These are phyloP conservation scores for Ustilago crameri DNA, from an alignment of 1,284 basidiomycete genomes.

Conservation along the genomic window DNA sequence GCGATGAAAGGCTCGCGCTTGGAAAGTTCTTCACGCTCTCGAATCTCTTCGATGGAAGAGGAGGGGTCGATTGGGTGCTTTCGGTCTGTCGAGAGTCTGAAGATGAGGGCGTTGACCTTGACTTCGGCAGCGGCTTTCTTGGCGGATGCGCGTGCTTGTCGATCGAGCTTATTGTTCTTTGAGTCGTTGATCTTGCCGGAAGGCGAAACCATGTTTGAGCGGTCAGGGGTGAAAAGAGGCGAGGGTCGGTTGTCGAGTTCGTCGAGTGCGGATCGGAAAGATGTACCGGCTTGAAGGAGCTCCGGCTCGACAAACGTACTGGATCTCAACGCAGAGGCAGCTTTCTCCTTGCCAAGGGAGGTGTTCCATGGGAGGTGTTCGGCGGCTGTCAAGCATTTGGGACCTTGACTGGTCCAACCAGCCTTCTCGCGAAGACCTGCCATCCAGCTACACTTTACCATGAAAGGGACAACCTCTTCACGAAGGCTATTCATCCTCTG, in stretches of 20 bases:
- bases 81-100: slow-evolving; percentile 32
- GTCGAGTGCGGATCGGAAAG: slow-evolving; percentile 17
- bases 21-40: slow-evolving; percentile 28
- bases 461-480: slow-evolving; percentile 63
- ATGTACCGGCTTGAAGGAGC: slow-evolving; percentile 33
- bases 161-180: slow-evolving; percentile 2
- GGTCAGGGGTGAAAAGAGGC: slow-evolving; percentile 37
- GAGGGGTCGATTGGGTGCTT: slow-evolving; percentile 45
- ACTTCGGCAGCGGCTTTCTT: slow-evolving; percentile 28
- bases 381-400: slow-evolving; percentile 6
- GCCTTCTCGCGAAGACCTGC: slow-evolving; percentile 58
- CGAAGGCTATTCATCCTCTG: slow-evolving; percentile 60
- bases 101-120: slow-evolving; percentile 39
- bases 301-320: slow-evolving; percentile 42
- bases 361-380: slow-evolving; percentile 22
- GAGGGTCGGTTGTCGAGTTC: slow-evolving; percentile 28
- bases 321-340: slow-evolving; percentile 16
- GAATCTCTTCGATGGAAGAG: slow-evolving; percentile 29
- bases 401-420: slow-evolving; percentile 42
- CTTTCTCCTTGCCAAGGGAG: slow-evolving; percentile 15
- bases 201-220: slow-evolving; percentile 24
- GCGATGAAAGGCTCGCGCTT: slow-evolving; percentile 74
- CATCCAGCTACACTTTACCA: slow-evolving; percentile 65
- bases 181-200: slow-evolving; percentile 9
- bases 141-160: slow-evolving; percentile 17